A percentile compares a stretch with the other conserved stretches of the same genome.
Evolutionary conservation across 148 eudicot genomes (phyloP).

Genomic region (Amaranthus cruentus): DNA sequence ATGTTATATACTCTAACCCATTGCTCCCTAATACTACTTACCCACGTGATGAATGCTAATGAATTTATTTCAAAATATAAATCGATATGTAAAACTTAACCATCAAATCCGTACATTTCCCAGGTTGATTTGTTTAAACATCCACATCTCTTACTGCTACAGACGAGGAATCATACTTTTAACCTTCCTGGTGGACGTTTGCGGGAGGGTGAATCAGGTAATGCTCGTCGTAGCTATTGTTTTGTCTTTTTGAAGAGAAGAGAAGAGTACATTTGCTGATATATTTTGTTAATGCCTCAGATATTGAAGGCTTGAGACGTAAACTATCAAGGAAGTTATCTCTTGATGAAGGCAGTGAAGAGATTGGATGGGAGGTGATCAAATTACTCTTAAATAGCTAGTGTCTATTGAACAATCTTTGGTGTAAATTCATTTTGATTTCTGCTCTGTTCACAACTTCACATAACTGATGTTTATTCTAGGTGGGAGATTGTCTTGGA

Average conservation of each 20-base stretch:
- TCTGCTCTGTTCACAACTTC: not conserved
- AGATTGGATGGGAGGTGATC: conserved; percentile 57
- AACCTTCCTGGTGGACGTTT: conserved; percentile 74
- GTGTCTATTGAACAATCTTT: too few species aligned
- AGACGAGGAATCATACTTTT: conserved; percentile 46
- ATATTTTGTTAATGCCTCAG: conserved; percentile 22
- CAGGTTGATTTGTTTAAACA: conserved; percentile 74
- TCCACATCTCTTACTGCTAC: conserved; percentile 66
- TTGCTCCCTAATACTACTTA: too few species aligned
- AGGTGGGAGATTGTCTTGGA: conserved; percentile 77
- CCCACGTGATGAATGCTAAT: too few species aligned
- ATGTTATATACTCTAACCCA: too few species aligned
- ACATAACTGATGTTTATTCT: conserved; percentile 10
- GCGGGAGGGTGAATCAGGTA: conserved; percentile 70
- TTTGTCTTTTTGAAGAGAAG: not conserved
- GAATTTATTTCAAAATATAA: too few species aligned
- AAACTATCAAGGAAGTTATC: conserved; percentile 64
- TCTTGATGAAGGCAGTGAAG: conserved; percentile 29
- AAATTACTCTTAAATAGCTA: not conserved
- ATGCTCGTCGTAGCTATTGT: not conserved
- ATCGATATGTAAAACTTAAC: too few species aligned
- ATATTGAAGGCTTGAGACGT: conserved; percentile 55
- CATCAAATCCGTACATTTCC: not conserved
- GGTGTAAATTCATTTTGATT: not conserved
- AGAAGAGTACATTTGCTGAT: not conserved